Conservation (phyloP, 2,329 filamentous ascomycete species). For the Hymenoscyphus albidus region DNA sequence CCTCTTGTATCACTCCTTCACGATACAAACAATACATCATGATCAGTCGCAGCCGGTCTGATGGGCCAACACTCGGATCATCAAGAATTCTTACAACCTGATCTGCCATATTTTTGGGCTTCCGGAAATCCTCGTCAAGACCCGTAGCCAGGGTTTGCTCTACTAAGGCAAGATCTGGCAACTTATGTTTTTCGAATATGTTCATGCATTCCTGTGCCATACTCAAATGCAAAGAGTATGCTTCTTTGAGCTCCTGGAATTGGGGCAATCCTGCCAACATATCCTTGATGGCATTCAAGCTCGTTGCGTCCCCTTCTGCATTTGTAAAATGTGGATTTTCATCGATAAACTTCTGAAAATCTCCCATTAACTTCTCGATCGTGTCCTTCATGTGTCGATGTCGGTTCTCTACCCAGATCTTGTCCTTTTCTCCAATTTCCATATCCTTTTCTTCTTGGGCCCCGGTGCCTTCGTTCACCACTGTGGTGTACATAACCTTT, state of each 20-base stretch:
- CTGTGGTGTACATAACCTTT: conserved; percentile 80
- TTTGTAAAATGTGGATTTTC: conserved; percentile 92
- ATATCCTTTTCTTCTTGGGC: conserved; percentile 81
- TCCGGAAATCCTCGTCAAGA: conserved; percentile 85
- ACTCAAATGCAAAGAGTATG: conserved; percentile 87
- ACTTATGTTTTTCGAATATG: conserved; percentile 77
- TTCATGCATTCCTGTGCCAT: conserved; percentile 99
- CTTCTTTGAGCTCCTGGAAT: conserved; percentile 92
- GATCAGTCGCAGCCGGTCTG: conserved; percentile 80
- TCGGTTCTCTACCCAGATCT: conserved; percentile 91
- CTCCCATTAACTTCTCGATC: conserved; percentile 85
- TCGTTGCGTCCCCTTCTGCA: conserved; percentile 63
- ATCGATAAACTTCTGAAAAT: conserved; percentile 87
- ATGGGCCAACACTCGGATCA: conserved; percentile 66
- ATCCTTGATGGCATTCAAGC: conserved; percentile 87
- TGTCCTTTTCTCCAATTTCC: conserved; percentile 86
- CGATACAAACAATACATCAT: conserved; percentile 82
- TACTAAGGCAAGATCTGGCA: conserved; percentile 79
- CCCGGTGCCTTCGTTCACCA: conserved; percentile 67
- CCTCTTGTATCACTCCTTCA: conserved; percentile 77
- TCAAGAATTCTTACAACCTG: conserved; percentile 85
- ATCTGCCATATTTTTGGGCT: conserved; percentile 84
- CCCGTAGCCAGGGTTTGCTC: conserved; percentile 93
- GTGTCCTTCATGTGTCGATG: conserved; percentile 98
- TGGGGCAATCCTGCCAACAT: conserved; percentile 94